Evolutionary conservation across 306 rosid species (phyloP).

Genomic region (Castanospermum australe): DNA sequence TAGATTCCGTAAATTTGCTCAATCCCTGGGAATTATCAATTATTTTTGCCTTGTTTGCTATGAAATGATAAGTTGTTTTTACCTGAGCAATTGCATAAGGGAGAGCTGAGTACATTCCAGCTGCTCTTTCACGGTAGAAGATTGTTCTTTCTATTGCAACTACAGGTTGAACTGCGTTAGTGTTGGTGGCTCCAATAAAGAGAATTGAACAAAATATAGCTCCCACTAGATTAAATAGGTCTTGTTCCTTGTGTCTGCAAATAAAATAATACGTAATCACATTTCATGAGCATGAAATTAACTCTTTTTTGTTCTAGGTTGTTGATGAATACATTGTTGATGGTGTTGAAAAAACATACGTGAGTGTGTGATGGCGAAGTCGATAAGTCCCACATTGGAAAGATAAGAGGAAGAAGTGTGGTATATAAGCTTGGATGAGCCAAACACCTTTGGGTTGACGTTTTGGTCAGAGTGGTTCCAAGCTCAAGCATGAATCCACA

Average conservation of each 20-base stretch:
- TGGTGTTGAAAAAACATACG: too few relatives aligned
- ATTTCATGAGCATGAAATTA: background rate
- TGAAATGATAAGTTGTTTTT: constrained; percentile 11
- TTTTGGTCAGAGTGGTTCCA: too few relatives aligned
- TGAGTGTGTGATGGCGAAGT: too few relatives aligned
- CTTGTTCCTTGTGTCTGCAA: constrained; percentile 47
- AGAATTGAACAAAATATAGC: constrained; percentile 43
- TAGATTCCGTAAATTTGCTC: background rate
- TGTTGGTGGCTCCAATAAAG: constrained; percentile 49
- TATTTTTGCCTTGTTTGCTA: background rate
- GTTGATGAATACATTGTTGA: background rate
- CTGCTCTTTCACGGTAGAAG: constrained; percentile 61
- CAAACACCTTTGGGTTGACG: too few relatives aligned
- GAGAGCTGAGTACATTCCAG: constrained; percentile 57
- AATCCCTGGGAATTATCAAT: background rate
- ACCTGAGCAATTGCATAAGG: constrained; percentile 67
- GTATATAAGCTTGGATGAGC: too few relatives aligned
- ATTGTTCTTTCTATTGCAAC: constrained; percentile 53
- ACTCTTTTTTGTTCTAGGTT: background rate
- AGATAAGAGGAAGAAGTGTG: too few relatives aligned
- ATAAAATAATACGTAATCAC: background rate
- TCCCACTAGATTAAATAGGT: constrained; percentile 44
- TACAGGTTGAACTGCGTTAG: constrained; percentile 41
- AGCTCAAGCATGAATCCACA: too few relatives aligned
- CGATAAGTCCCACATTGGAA: too few relatives aligned